These are phyloP conservation scores for Rhizopus stolonifer DNA, from an alignment of 371 early-diverging fungal genomes.

Conservation along the genomic window DNA sequence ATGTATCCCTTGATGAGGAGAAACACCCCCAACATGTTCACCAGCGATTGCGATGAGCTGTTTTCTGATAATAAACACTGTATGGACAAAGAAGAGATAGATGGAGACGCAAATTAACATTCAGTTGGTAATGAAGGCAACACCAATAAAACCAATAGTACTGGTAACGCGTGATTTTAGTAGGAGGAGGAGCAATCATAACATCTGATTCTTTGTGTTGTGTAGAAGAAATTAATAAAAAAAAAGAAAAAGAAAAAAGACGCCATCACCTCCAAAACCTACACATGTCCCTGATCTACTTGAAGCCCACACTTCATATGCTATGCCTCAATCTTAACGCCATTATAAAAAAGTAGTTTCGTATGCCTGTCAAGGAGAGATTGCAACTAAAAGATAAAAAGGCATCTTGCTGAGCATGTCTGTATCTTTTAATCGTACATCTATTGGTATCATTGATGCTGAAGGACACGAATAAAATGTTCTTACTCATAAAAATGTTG, in stretches of 20 bases:
- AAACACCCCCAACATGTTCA: conserved; percentile 9
- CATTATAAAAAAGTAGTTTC: conserved; percentile 13
- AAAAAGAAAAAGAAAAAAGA: too few species aligned
- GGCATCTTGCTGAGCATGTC: conserved; percentile 11
- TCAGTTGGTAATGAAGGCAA: conserved; percentile 8
- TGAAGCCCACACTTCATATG: conserved; percentile 15
- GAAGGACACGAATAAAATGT: conserved; percentile 13
- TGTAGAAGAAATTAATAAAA: conserved; percentile 9
- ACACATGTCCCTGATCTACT: conserved; percentile 13
- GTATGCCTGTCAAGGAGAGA: conserved; percentile 13
- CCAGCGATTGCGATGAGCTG: conserved; percentile 10
- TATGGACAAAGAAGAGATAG: conserved; percentile 18
- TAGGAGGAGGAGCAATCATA: conserved; percentile 10
- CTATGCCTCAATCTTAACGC: conserved; percentile 7
- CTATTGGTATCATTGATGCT: conserved; percentile 16
- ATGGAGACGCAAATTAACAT: conserved; percentile 16
- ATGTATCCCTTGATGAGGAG: conserved; percentile 9
- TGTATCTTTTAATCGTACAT: conserved; percentile 8
- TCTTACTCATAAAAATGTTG: conserved; percentile 12
- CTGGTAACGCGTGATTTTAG: conserved; percentile 12
- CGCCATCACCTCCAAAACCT: conserved; percentile 12
- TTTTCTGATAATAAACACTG: conserved; percentile 13
- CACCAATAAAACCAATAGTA: conserved; percentile 14
- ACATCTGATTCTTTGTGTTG: conserved; percentile 14
- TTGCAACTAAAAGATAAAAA: conserved; percentile 15